Evolutionary conservation across 768 basidiomycete species (phyloP), one percentile per base, ranked within the genome.

Genomic region (Hericium rajendrae): DNA sequence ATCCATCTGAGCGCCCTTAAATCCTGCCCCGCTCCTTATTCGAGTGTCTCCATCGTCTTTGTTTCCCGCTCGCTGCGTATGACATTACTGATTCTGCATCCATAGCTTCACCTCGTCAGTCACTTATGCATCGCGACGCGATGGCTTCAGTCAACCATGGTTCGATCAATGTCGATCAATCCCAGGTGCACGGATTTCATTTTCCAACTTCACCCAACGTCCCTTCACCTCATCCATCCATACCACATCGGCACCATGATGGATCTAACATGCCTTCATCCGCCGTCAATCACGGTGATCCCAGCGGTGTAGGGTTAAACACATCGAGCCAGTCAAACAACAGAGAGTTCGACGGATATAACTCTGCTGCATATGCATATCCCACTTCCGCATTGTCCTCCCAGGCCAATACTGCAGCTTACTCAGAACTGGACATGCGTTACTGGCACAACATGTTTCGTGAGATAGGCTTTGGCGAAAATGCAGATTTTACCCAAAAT

Each of bases 361-460:
- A 15, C 39, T 18, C 52, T 9, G n/a, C 39, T 20, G 40, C 57
- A 57, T 20, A 26, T 26, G 20, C 56, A 48, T 38, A 32, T 58
- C 20, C 61, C 54, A 18, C 48, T 51, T 28, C 56, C 50, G 55
- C 38, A 39, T 16, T 39, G 40, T 9, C 38, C 39, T 15, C 39
- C 6, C 37, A 54, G 24, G 10, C 51, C 15, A 32, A 38, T 20
- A 24, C 11, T 12, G 39, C 59, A 49, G 48, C 53, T 57, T 24
- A 51, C 50, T 58, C 65, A 24, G 81, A 83, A 61, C 49, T 51
- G 18, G 87, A 90, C 66, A 78, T 78, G 11, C 74, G 80, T 55
- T 90, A 90, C 68, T 88, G 82, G 77, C 80, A 81, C 62, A 81
- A 80, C 58, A 88, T 90, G 85, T 81, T 86, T 62, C 70, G 83